Base-by-base conservation (phyloP, 192 early-diverging fungal species). In the Phycomyces nitens region DNA sequence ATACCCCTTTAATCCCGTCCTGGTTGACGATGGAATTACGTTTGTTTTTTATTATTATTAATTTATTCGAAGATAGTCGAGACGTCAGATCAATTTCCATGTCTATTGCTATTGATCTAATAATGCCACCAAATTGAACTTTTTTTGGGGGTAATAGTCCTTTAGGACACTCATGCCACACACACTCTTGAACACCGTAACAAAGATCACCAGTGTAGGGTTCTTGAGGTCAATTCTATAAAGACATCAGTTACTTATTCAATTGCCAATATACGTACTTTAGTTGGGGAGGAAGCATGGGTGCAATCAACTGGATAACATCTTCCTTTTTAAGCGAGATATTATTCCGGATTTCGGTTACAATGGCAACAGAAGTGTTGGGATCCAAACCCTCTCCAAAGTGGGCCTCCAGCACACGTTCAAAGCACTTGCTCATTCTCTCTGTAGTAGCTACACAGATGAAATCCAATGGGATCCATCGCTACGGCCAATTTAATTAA, bases 141-240 rank as follows among this genome's bases (percentile, higher is more conserved):
- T 82, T 52, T 69, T 73, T 53, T 58, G 66, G 58, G 66, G 55
- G 43, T 77, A 80, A 41, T 80, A 82, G 1, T 68, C 50, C 38
- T 68, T 55, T n/a, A 80, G 49, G 12, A 80, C 59, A 12, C 62
- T 62, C 34, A 82, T 61, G 5, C 80, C 78, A 39, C 76, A 79
- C 2, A 77, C 72, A 41, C 75, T 77, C 55, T 82, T 82, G 66
- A 82, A 82, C 5, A 82, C 53, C 3, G 63, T 62, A 21, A 74
- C 57, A 56, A 80, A 80, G 8, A 82, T 64, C 1, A 82, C 80
- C 18, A 66, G 22, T 21, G 68, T 54, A 4, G 80, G 80, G 14
- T 66, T 58, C 10, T 58, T 80, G 22, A 82, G 61, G 59, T 80
- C 47, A 12, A 82, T 38, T 20, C 66, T 77, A 15, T 20, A 66